phyloP scores from a whole-genome alignment of 768 basidiomycete genomes.

The Auricularia sp. region DNA sequence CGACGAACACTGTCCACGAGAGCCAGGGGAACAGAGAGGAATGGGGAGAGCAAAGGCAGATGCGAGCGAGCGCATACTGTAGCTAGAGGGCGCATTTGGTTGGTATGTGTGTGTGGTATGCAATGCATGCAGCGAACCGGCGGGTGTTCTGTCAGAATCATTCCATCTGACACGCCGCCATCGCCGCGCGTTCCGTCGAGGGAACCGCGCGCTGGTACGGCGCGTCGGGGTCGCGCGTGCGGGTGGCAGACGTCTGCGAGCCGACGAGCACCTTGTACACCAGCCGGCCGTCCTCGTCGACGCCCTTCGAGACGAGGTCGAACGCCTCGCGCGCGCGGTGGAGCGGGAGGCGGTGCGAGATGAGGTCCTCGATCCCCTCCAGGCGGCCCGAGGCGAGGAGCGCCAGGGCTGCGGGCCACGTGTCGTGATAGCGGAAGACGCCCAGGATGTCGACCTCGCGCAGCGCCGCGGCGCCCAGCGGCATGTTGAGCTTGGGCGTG shows the following conservation, averaged over 20 bases:
- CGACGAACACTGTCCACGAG: too few relatives aligned
- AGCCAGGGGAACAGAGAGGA: too few relatives aligned
- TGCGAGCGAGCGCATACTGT: too few relatives aligned
- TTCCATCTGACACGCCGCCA: neutral
- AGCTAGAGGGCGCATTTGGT: too few relatives aligned
- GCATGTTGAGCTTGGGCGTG: slow-evolving; percentile 67
- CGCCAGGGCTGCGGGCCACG: slow-evolving; percentile 76
- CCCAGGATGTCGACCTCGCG: slow-evolving; percentile 91
- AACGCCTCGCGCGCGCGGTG: slow-evolving; percentile 65
- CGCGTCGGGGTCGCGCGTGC: neutral
- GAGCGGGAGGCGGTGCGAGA: slow-evolving; percentile 69
- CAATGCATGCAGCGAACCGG: neutral
- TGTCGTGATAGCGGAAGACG: slow-evolving; percentile 85
- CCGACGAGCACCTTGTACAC: slow-evolving; percentile 87
- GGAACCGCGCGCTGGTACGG: neutral
- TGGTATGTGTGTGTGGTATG: neutral
- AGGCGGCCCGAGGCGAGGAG: slow-evolving; percentile 67
- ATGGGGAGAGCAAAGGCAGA: too few relatives aligned
- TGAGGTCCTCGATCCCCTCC: slow-evolving; percentile 55
- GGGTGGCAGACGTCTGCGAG: neutral
- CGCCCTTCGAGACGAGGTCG: slow-evolving; percentile 66
- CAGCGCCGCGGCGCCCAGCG: slow-evolving; percentile 71
- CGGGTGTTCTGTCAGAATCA: neutral
- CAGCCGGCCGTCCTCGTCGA: slow-evolving; percentile 68
- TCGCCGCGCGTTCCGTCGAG: neutral